These are phyloP conservation scores for Bipolaris zeicola DNA, from an alignment of 2,329 filamentous ascomycete genomes.

Conservation along the genomic window DNA sequence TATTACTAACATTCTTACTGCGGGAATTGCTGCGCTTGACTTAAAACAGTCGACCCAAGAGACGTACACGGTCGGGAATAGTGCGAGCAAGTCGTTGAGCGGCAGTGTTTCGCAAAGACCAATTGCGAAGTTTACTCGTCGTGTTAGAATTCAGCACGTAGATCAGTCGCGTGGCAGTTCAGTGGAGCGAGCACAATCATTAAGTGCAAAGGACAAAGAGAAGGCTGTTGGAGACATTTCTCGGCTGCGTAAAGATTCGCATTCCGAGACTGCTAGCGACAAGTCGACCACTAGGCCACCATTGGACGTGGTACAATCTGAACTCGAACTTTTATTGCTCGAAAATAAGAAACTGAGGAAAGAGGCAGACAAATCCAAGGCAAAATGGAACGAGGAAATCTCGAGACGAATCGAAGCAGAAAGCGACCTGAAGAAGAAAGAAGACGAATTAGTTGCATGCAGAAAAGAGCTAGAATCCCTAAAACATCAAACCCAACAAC, in stretches of 20 bases:
- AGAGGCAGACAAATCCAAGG: not conserved
- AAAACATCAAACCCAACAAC: not conserved
- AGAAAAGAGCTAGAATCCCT: not conserved
- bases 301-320: not conserved
- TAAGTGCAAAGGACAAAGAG: not conserved
- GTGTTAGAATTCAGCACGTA: not conserved
- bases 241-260: not conserved
- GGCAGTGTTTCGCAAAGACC: not conserved
- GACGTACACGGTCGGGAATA: too few relatives aligned
- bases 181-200: not conserved
- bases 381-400: not conserved
- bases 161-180: too few relatives aligned
- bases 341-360: not conserved
- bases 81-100: not conserved
- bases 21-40: too few relatives aligned
- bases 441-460: not conserved
- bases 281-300: not conserved
- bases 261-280: not conserved
- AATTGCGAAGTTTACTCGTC: not conserved
- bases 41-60: too few relatives aligned
- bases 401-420: not conserved
- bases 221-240: not conserved
- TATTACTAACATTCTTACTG: not conserved
- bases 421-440: not conserved
- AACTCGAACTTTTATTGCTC: not conserved